Evolutionary conservation across 2,329 filamentous ascomycete genomes (phyloP), one percentile per base, ranked within the genome.

Genomic region (Colletotrichum spaethianum): DNA sequence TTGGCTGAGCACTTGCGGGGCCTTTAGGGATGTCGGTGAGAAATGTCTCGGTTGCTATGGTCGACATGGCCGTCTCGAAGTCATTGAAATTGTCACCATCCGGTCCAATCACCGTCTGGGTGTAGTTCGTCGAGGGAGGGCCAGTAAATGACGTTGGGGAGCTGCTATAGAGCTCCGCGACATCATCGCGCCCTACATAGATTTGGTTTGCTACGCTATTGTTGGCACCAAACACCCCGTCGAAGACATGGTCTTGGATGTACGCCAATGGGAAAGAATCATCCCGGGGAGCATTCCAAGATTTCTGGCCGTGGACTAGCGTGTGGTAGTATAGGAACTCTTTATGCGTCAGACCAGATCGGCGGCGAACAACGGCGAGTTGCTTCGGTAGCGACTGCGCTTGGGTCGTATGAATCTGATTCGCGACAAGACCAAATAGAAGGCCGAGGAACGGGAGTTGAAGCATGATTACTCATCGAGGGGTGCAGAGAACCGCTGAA

Each of bases 41-140:
- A 7, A 64, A 69, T 0, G 40, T 64, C 20, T 68, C 66, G 38
- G 14, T 42, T 3, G 66, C 66, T 2, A 68, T 33, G 18, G 55
- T 68, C 0, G 66, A 68, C 59, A 68, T 68, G 28, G 66, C 66
- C 6, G 50, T 55, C 16, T 40, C 59, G 9, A 63, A 38, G 8
- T 68, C 66, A 36, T 63, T 68, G 66, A 68, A 68, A 38, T 56
- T 68, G 48, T 23, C 66, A 8, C 66, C 66, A 31, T 68, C 66
- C 7, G 66, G 44, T 4, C 33, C 33, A 36, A 36, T 36, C 33
- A 36, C 33, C 2, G 33, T 36, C 33, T 36, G 33, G 33, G 33
- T 36, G 33, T 36, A 36, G 33, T 36, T 36, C 33, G 33, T 36
- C 33, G 11, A 8, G 8, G 33, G 33, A 36, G 33, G 33, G 33